Conservation (phyloP, 2,329 filamentous ascomycete species). For the Cordyceps fumosorosea region DNA sequence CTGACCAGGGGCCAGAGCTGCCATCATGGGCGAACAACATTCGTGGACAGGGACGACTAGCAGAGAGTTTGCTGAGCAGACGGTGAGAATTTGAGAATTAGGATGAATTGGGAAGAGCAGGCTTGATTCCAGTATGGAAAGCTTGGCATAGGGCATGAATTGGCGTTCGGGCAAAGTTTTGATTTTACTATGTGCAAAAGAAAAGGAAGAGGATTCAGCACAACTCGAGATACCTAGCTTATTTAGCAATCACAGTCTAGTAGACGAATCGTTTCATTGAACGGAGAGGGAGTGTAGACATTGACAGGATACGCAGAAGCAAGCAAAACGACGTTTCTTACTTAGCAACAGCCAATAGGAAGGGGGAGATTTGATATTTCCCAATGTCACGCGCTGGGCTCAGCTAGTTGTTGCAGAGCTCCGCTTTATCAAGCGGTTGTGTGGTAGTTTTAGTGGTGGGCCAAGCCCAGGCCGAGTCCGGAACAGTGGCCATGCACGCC, state of each 20-base stretch:
- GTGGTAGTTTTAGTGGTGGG: background rate
- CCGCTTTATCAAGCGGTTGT: too few species aligned
- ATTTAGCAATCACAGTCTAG: background rate
- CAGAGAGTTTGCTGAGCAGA: background rate
- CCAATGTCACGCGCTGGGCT: background rate
- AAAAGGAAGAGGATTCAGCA: background rate
- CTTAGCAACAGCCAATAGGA: conserved; percentile 12
- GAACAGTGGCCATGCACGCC: background rate
- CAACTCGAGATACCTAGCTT: background rate
- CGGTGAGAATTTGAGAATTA: background rate
- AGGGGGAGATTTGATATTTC: conserved; percentile 13
- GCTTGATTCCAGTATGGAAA: background rate
- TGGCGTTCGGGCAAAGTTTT: background rate
- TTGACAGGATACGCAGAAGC: too few species aligned
- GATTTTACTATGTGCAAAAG: background rate
- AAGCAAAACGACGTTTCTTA: too few species aligned
- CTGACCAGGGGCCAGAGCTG: conserved; percentile 18
- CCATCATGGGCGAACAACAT: conserved; percentile 29
- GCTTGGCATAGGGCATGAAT: background rate
- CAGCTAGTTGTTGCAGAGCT: background rate
- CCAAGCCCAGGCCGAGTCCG: conserved; percentile 1
- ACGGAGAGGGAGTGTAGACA: background rate
- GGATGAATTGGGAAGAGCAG: background rate
- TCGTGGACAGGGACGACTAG: conserved; percentile 3
- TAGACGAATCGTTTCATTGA: background rate